Conservation (phyloP, 176 grass and related monocot species). For the Oryza coarctata region DNA sequence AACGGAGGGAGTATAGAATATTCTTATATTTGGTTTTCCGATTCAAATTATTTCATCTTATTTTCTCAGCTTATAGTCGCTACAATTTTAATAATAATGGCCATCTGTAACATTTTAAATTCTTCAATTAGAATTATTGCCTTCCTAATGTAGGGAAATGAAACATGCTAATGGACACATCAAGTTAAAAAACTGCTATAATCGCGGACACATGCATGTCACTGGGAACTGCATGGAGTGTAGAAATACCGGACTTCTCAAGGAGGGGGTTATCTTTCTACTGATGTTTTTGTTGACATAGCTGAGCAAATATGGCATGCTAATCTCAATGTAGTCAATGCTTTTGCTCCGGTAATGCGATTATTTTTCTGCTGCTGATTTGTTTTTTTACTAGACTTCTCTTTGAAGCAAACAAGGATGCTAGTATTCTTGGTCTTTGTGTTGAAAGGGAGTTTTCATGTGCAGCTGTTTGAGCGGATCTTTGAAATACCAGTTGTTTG, state of each 20-base stretch:
- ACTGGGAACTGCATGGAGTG: constrained; percentile 94
- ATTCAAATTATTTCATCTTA: constrained; percentile 29
- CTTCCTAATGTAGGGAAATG: constrained; percentile 75
- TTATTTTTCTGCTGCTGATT: constrained; percentile 24
- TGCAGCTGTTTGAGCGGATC: constrained; percentile 89
- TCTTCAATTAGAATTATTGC: constrained; percentile 18
- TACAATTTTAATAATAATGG: background rate
- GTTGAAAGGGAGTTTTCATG: constrained; percentile 39
- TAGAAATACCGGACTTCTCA: constrained; percentile 82
- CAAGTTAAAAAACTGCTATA: constrained; percentile 81
- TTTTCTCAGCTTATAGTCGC: background rate
- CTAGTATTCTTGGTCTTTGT: constrained; percentile 26
- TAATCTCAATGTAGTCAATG: constrained; percentile 76
- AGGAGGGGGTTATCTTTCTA: constrained; percentile 85
- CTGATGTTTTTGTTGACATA: constrained; percentile 96
- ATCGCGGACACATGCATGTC: constrained; percentile 67
- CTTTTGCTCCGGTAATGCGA: constrained; percentile 83
- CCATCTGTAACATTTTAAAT: constrained; percentile 2
- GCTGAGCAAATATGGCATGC: constrained; percentile 94
- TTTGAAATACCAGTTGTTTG: constrained; percentile 84
- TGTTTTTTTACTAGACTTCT: background rate
- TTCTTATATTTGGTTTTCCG: constrained; percentile 3
- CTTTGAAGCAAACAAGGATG: constrained; percentile 1
- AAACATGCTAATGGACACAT: constrained; percentile 65
- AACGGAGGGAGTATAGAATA: background rate